A percentile compares a stretch with the other conserved stretches of the same genome.
These are phyloP conservation scores for Saccharomycopsis fermentans DNA, from an alignment of 805 yeast genomes.

Conservation along the genomic window DNA sequence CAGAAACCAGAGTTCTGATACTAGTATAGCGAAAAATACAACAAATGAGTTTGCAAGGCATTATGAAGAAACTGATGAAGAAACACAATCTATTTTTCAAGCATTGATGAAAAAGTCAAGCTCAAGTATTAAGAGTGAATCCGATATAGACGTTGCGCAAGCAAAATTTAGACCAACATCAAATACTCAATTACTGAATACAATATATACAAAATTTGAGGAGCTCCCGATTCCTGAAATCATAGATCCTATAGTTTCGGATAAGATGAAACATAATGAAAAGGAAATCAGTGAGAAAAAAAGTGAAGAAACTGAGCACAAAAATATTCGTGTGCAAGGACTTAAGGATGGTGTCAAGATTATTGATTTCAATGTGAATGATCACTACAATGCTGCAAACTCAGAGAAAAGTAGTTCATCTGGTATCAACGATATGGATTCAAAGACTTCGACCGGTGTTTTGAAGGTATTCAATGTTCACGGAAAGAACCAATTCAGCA, in stretches of 20 bases:
- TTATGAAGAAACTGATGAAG: neutral
- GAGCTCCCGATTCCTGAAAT: neutral
- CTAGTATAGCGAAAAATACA: neutral
- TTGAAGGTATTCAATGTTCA: constrained; percentile 22
- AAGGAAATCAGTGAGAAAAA: neutral
- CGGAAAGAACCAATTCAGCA: constrained; percentile 27
- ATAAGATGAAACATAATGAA: neutral
- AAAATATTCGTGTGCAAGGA: neutral
- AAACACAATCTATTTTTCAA: neutral
- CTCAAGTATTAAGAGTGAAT: neutral
- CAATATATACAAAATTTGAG: neutral
- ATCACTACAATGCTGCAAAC: constrained; percentile 26
- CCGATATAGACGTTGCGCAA: neutral
- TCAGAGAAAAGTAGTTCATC: constrained; percentile 23
- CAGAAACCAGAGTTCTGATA: neutral
- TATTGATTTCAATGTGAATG: constrained; percentile 24
- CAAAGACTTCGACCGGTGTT: constrained; percentile 14
- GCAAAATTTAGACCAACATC: neutral
- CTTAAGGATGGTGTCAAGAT: constrained; percentile 9
- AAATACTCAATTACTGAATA: neutral
- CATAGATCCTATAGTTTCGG: neutral
- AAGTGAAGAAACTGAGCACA: neutral
- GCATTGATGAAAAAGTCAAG: neutral
- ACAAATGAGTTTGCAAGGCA: neutral
- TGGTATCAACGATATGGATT: constrained; percentile 15